Evolutionary conservation across 257 asterid genomes (phyloP).

Genomic region (Lycium ferocissimum): DNA sequence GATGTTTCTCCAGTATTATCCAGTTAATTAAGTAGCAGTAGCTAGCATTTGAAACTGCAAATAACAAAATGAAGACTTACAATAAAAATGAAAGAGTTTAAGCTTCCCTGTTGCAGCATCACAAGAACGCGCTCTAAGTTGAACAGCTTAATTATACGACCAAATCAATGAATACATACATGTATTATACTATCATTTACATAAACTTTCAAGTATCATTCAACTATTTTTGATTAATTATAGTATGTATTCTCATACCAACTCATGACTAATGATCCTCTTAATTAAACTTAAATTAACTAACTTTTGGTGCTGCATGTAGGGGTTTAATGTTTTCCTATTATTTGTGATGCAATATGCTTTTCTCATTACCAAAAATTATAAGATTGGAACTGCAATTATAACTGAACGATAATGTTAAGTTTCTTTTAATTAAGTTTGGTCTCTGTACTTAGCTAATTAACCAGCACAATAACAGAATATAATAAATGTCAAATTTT

Average conservation of each 20-base stretch:
- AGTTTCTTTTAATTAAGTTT: not conserved
- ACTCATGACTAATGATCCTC: not conserved
- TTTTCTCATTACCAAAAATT: not conserved
- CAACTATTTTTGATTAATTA: not conserved
- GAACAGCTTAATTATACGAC: not conserved
- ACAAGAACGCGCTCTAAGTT: not conserved
- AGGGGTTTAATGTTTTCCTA: not conserved
- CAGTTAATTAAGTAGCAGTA: not conserved
- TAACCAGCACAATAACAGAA: not conserved
- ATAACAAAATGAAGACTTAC: not conserved
- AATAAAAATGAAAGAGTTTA: not conserved
- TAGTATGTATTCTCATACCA: not conserved
- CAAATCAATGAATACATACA: not conserved
- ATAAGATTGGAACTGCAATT: not conserved
- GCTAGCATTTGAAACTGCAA: too few species aligned
- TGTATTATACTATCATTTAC: not conserved
- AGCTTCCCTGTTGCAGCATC: not conserved
- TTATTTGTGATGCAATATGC: not conserved
- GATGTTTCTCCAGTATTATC: not conserved
- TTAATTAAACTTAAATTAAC: not conserved
- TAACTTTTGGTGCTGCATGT: not conserved
- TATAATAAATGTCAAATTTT: not conserved
- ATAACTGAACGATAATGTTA: not conserved
- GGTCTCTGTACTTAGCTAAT: not conserved
- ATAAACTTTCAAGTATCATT: not conserved